Evolutionary conservation across 495 filamentous ascomycete species (phyloP), one percentile per base, ranked within the genome.

Genomic region (Bathelium albidoporum): DNA sequence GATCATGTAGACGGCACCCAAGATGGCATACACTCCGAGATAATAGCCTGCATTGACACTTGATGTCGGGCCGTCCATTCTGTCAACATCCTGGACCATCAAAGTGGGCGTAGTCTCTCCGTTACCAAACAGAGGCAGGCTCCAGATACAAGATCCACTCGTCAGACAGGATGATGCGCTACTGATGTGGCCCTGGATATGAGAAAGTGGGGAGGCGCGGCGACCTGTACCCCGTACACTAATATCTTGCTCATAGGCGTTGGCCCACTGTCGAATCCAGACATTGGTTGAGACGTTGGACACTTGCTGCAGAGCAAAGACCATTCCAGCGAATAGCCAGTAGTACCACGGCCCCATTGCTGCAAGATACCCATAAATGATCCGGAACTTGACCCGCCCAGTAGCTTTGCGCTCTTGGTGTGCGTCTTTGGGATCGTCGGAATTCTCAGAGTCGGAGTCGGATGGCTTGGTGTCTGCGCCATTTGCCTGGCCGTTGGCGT

Each of bases 291-390:
- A 88, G 16, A 97, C 89, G 14, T 87, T 86, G 20, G 86, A 86
- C 31, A 95, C 68, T 71, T 97, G 93, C 71, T 96, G 90, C 53
- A 86, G 75, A 16, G 77, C 82, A 71, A 99, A 97, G 45, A 89
- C 83, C 0, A 83, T 58, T 24, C 85, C 72, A 24, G 92, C 88
- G 55, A 85, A 69, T 52, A 87, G 70, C 95, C 95, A 99, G 71
- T 91, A 99, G 80, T 89, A 89, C 91, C 92, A 96, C 4, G 83
- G 80, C 10, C 95, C 95, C 95, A 97, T 97, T 53, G 91, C 82
- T 24, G 72, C 72, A 22, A 99, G 80, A 73, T 97, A 99, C 70
- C 96, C 85, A 34, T 80, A 77, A 69, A 97, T 85, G 55, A 95
- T 90, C 29, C 80, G 78, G 82, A 88, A 87, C 71, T 95, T 90